Base-by-base conservation (phyloP, 2,329 filamentous ascomycete genomes). In the Stenocarpella maydis region DNA sequence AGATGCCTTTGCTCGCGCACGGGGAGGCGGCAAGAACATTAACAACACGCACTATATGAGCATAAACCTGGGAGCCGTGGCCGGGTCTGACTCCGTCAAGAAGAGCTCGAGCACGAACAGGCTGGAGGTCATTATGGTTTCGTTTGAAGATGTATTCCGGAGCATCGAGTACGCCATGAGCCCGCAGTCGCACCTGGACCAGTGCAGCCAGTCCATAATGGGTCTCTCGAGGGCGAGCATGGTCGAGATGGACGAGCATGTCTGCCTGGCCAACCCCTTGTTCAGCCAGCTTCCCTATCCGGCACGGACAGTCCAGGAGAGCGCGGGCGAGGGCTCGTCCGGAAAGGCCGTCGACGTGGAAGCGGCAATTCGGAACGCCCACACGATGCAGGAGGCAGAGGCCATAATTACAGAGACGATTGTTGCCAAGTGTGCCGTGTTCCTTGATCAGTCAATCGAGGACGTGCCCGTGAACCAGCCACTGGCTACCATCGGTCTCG, bases 101-200 rank as follows among this genome's bases (percentile, higher is more conserved):
- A 53, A 21, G 41, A 26, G 65, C 31, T 4, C 50, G 5, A 45
- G 19, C 28, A 47, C 55, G 17, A 61, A 47, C 26, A 47, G 52
- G 31, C 41, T 65, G 31, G 41, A 58, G 9, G 52, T 41, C 12
- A 26, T 68, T 14, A 47, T 73, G 21, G 73, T 75, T 67, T 72
- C 72, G 0, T 72, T 75, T 21, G 73, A 75, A 3, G 74, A 75
- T 31, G 53, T 75, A 14, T 73, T 75, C 21, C 69, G 69, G 34
- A 63, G 71, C 50, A 64, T 77, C 37, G 65, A 71, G 24, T 75
- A 75, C 41, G 65, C 72, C 34, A 75, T 76, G 71, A 71, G 73
- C 28, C 54, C 63, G 7, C 64, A 72, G 45, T 71, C 72, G 5
- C 58, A 67, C 9, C 54, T 72, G 17, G 72, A 76, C 5, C 66